Evolutionary conservation across 306 rosid genomes (phyloP), one percentile per base, ranked within the genome.

Genomic region (Dalbergia oliveri): DNA sequence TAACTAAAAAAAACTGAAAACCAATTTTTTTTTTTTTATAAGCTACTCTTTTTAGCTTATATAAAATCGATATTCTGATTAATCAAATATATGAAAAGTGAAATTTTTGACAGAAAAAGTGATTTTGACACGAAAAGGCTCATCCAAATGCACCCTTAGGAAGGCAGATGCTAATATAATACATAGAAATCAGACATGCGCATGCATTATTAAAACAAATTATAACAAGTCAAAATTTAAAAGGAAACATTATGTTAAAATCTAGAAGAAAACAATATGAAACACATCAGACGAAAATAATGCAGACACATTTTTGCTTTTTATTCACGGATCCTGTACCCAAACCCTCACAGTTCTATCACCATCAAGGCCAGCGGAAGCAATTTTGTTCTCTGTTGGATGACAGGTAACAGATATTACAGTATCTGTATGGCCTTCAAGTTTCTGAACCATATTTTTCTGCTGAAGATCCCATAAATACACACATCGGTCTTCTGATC

Each of bases 391-490:
- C 92, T 91, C 98, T 12, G 74, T 70, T 34, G 98, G 98, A 18
- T 95, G 99, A 74, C 99, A 93, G 23, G 93, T 79, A 54, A 93
- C 99, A 15, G 97, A 91, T 81, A 95, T 71, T 31, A 91, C 98
- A 33, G 91, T 88, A 79, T 91, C 98, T 12, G 93, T 61, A 78
- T 93, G 99, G 85, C 96, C 99, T 88, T 89, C 97, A 13, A 95
- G 90, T 85, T 85, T 95, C 88, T 95, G 99, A 82, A 95, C 73
- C 97, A 93, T 76, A 44, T 72, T 90, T 80, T 91, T 95, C 73
- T 47, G 83, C 86, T 90, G 94, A 74, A 95, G 97, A 90, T 95
- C 98, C 99, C 99, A 95, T 39, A 95, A 35, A 78, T 93, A 95
- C 35, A 95, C 85, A 44, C 99, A 88, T 8, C 79, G 71, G 80